Evolutionary conservation across 2,329 filamentous ascomycete genomes (phyloP).

Genomic region (Fusarium euwallaceae): DNA sequence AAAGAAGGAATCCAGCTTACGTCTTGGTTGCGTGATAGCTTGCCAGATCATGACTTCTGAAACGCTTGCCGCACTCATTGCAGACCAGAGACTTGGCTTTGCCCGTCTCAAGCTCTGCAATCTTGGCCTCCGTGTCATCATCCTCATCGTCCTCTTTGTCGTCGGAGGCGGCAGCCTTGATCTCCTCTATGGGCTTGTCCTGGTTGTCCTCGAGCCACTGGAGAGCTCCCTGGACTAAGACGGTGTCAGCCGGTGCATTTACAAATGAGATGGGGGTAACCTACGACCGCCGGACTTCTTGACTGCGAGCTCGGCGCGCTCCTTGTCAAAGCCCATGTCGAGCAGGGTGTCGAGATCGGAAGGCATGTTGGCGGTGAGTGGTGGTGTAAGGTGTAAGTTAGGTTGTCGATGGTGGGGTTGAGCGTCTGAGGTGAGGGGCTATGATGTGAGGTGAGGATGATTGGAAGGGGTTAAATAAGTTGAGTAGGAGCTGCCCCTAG

Average conservation of each 20-base stretch:
- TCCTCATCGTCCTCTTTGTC: constrained; percentile 64
- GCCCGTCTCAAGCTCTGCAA: constrained; percentile 76
- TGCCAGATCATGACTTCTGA: constrained; percentile 83
- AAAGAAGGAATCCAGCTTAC: constrained; percentile 54
- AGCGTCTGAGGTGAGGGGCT: constrained; percentile 11
- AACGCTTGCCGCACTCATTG: constrained; percentile 94
- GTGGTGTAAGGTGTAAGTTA: constrained; percentile 14
- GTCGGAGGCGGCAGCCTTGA: constrained; percentile 65
- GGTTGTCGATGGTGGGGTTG: constrained; percentile 40
- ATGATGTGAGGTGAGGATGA: constrained; percentile 27
- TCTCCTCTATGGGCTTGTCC: constrained; percentile 86
- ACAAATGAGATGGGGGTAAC: constrained; percentile 48
- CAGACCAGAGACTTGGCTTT: constrained; percentile 88
- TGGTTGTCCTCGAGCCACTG: constrained; percentile 96
- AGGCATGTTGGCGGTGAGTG: constrained; percentile 62
- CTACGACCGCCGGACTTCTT: constrained; percentile 84
- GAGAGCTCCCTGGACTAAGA: constrained; percentile 85
- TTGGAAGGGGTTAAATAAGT: background rate
- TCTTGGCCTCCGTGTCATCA: constrained; percentile 64
- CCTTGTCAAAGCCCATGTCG: constrained; percentile 85
- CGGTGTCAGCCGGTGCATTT: constrained; percentile 12
- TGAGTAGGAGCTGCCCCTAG: background rate
- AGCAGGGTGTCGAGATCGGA: constrained; percentile 72
- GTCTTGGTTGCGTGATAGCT: constrained; percentile 94
- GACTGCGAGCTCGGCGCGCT: constrained; percentile 85